phyloP scores from a whole-genome alignment of 176 grass and related monocot species.

The Secale cereale region DNA sequence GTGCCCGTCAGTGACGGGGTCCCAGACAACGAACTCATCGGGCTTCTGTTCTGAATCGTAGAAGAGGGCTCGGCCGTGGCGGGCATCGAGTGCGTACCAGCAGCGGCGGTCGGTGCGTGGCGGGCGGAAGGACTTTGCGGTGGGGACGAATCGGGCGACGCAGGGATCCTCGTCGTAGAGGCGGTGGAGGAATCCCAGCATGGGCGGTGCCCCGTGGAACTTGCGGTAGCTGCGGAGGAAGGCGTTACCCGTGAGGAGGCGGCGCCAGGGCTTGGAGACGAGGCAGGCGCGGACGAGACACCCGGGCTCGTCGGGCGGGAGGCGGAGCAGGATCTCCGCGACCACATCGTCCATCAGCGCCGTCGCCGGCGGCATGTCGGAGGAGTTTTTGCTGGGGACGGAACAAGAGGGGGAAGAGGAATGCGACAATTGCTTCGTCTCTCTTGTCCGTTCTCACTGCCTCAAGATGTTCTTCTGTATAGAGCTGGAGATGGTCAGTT shows the following conservation, averaged over 20 bases:
- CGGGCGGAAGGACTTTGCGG: background rate
- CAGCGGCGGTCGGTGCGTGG: background rate
- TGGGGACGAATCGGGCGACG: background rate
- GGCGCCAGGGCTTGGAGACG: constrained; percentile 16
- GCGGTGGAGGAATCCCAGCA: constrained; percentile 4
- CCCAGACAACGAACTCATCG: background rate
- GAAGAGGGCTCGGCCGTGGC: constrained; percentile 1
- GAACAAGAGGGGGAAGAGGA: background rate
- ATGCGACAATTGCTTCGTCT: background rate
- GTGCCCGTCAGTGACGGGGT: background rate
- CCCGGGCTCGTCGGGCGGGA: background rate
- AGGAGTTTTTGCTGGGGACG: background rate
- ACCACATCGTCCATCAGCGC: background rate
- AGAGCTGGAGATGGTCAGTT: no score
- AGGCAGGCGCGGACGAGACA: constrained; percentile 17
- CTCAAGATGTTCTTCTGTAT: background rate
- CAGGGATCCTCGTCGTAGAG: background rate
- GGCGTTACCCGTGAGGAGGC: background rate
- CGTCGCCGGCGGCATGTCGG: background rate
- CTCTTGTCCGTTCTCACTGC: background rate
- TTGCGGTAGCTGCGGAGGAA: constrained; percentile 6
- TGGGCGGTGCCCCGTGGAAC: background rate
- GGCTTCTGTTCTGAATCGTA: background rate
- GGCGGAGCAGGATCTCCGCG: constrained; percentile 3
- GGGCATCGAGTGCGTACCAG: background rate